Conservation (phyloP, 805 yeast genomes). For the Lipomyces japonicus region DNA sequence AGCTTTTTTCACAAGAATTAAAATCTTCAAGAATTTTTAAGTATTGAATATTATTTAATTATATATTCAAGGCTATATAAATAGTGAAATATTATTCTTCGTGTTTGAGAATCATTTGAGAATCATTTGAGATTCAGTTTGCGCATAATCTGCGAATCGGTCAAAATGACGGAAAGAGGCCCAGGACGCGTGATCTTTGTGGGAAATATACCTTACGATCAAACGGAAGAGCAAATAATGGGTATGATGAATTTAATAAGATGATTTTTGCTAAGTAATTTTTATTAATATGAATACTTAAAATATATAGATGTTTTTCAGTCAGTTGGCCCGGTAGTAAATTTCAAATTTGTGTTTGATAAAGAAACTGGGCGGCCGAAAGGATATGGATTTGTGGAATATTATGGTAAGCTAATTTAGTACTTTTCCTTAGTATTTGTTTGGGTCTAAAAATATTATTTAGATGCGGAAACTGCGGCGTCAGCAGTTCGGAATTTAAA, state of each 20-base stretch:
- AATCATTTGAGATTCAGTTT: too few species aligned
- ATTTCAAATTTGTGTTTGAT: slow-evolving; percentile 74
- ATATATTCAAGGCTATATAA: too few species aligned
- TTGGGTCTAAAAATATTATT: background rate
- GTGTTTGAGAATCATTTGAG: too few species aligned
- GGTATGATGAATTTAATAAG: slow-evolving; percentile 12
- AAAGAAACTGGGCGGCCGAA: slow-evolving; percentile 84
- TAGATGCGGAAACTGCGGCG: slow-evolving; percentile 74
- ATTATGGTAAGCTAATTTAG: slow-evolving; percentile 44
- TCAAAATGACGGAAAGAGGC: slow-evolving; percentile 15
- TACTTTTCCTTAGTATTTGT: background rate
- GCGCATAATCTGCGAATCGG: too few species aligned
- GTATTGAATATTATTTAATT: too few species aligned
- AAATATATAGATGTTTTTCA: slow-evolving; percentile 57
- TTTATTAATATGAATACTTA: background rate
- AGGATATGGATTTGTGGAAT: slow-evolving; percentile 86
- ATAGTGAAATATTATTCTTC: too few species aligned
- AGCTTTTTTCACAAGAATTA: too few species aligned
- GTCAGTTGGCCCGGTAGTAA: slow-evolving; percentile 83
- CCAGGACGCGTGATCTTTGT: slow-evolving; percentile 38
- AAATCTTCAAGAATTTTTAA: too few species aligned
- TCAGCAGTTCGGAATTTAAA: slow-evolving; percentile 87
- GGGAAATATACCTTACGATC: slow-evolving; percentile 88
- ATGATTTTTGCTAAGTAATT: background rate
- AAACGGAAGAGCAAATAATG: slow-evolving; percentile 87